These are phyloP conservation scores for Pichia sporocuriosa DNA, from an alignment of 805 yeast genomes.

Conservation along the genomic window DNA sequence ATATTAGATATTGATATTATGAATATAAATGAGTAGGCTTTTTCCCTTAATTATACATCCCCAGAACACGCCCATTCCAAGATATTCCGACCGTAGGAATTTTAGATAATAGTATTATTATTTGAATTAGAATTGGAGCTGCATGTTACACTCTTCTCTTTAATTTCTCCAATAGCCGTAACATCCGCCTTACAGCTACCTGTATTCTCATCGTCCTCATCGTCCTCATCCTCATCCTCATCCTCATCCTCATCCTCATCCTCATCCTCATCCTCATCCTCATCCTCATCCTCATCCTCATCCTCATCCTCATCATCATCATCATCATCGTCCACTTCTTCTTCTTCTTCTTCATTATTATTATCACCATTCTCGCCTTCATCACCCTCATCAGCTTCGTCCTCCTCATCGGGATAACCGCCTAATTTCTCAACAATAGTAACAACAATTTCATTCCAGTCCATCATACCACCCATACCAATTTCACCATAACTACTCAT, in stretches of 20 bases:
- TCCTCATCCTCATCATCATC: constrained; percentile 24
- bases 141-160: background rate
- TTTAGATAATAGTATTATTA: too few relatives aligned
- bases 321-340: constrained; percentile 26
- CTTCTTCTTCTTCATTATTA: constrained; percentile 22
- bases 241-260: constrained; percentile 7
- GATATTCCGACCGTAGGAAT: too few relatives aligned
- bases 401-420: constrained; percentile 46
- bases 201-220: constrained; percentile 15
- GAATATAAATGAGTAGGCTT: too few relatives aligned
- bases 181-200: too few relatives aligned
- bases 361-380: constrained; percentile 28
- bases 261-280: constrained; percentile 11
- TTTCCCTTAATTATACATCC: too few relatives aligned
- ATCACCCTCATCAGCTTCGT: constrained; percentile 42
- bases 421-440: constrained; percentile 47
- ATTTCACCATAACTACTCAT: constrained; percentile 50
- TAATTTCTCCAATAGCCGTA: too few relatives aligned
- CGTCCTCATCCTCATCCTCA: constrained; percentile 11
- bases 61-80: too few relatives aligned
- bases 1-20: too few relatives aligned
- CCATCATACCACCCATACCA: constrained; percentile 67
- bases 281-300: constrained; percentile 22
- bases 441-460: constrained; percentile 56
- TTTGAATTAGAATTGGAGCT: too few relatives aligned